phyloP scores from a whole-genome alignment of 2,329 filamentous ascomycete genomes.

The Berkeleyomyces basicola region DNA sequence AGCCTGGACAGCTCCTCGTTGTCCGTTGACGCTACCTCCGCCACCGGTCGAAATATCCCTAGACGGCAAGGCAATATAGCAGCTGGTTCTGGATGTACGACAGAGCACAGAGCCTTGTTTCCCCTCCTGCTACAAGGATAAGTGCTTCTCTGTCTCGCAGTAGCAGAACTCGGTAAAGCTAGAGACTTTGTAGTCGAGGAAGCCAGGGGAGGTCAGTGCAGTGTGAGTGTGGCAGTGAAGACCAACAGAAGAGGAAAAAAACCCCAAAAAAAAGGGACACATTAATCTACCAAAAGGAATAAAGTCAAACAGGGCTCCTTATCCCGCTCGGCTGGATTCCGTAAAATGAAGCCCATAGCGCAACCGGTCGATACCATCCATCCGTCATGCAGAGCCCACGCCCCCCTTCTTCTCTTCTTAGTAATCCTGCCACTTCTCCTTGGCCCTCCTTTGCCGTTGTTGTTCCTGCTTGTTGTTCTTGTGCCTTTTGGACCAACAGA shows the following conservation, averaged over 20 bases:
- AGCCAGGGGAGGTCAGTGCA: background rate
- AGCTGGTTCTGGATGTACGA: no score
- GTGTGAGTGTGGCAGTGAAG: background rate
- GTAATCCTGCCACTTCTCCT: background rate
- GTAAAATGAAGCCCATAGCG: background rate
- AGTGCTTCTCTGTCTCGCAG: no score
- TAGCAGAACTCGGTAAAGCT: no score
- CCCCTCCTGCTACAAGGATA: no score
- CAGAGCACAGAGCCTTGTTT: no score
- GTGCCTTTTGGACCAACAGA: background rate
- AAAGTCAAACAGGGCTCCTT: background rate
- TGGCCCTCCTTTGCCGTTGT: background rate
- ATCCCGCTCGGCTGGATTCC: background rate
- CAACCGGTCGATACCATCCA: background rate
- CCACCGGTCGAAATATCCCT: no score
- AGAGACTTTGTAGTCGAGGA: background rate
- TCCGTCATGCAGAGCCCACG: background rate
- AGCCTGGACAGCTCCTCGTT: no score
- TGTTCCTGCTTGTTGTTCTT: background rate
- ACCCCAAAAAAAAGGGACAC: slow-evolving; percentile 2
- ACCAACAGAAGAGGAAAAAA: background rate
- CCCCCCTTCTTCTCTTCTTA: background rate
- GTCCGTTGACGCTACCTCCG: no score
- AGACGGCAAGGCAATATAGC: no score
- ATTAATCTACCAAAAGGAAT: background rate